Base-by-base conservation (phyloP, 2,329 filamentous ascomycete species). In the Trichoderma sp. region DNA sequence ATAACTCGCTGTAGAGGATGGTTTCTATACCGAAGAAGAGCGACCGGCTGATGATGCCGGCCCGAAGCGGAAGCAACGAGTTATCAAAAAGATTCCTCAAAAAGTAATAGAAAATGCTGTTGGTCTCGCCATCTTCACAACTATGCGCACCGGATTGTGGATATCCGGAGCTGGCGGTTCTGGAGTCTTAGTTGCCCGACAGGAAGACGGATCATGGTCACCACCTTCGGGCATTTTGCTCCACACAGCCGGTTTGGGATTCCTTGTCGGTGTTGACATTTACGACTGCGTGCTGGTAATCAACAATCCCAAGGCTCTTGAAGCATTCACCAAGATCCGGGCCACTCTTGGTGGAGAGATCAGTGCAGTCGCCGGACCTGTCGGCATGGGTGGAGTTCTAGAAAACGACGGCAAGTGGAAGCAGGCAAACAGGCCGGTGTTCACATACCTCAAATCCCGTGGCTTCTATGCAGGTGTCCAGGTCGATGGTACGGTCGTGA, bases 381-480 rank as follows among this genome's bases (percentile, higher is more conserved):
- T 88, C 1, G 87, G 92, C 9, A 83, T 90, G 3, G 92, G 92
- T 17, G 90, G 87, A 8, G 83, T 90, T 2, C 81, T 93, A 17
- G 68, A 71, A 20, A 71, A 71, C 11, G 81, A 82, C 47, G 76
- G 80, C 11, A 79, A 80, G 0, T 72, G 79, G 0, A 77, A 75
- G 59, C 77, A 76, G 73, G 78, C 77, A 0, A 77, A 73, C 74
- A 85, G 88, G 32, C 92, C 93, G 0, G 86, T 95, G 7, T 95
- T 91, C 85, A 94, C 90, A 34, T 96, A 96, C 78, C 88, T 95
- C 80, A 95, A 95, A 83, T 92, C 90, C 73, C 87, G 92, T 36
- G 93, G 93, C 1, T 87, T 95, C 71, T 95, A 94, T 79, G 92
- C 91, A 1, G 92, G 93, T 13, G 87, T 95, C 0, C 91, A 94